Evolutionary conservation across 2,329 filamentous ascomycete genomes (phyloP), one percentile per base, ranked within the genome.

Genomic region (Scortechinia acanthostroma): DNA sequence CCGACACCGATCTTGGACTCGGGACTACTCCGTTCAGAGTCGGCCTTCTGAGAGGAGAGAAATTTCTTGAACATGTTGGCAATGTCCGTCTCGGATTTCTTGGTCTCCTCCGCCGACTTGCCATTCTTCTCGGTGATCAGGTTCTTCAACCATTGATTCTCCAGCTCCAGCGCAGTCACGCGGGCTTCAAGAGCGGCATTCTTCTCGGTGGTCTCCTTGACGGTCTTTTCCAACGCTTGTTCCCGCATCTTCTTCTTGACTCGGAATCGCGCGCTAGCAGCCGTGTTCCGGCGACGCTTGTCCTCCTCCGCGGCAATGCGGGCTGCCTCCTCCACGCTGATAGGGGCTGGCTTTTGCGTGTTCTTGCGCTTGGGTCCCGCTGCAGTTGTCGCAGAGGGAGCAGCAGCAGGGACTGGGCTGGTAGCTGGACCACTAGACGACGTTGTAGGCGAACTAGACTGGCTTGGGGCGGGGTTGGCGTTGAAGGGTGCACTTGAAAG

Each of bases 181-280:
- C 70, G 67, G 44, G 70, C 67, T 55, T 83, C 76, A 14, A 84
- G 64, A 40, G 69, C 70, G 33, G 70, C 65, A 42, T 78, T 76
- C 57, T 77, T 77, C 43, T 81, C 76, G 19, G 74, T 74, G 50
- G 80, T 75, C 42, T 82, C 79, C 49, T 78, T 77, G n/a, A 78
- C 73, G 2, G 70, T 72, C 21, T 65, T 64, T 55, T 80, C 77
- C 45, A 83, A 69, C n/a, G 76, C 71, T 58, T 80, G 74, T 58
- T 84, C 80, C 43, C 79, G 73, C 59, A 82, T 77, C 68, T 84
- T 84, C 71, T 84, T 84, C 69, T 84, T 84, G 56, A 81, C 73
- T 37, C 80, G 74, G 64, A 84, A 84, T 42, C 80, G 75, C n/a
- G 80, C 80, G 43, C 73, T 79, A 42, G 80, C 80, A 15, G 80